These are phyloP conservation scores for Spinacia oleracea DNA, from an alignment of 179 eudicot genomes.

Conservation along the genomic window DNA sequence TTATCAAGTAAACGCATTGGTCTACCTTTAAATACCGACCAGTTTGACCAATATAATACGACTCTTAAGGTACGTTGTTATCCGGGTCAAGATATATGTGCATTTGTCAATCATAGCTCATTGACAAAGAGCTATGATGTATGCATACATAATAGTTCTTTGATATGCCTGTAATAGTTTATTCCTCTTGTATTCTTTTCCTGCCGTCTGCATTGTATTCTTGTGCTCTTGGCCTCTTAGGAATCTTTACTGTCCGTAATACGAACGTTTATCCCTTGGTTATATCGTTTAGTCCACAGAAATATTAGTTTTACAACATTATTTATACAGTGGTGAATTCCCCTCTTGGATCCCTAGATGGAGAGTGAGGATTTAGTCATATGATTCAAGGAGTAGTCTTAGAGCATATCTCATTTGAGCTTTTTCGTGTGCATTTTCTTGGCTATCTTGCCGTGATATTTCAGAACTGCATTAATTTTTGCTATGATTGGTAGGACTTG, in stretches of 20 bases:
- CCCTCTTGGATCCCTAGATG: not conserved
- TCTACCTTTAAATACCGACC: conserved; percentile 37
- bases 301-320: no score
- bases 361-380: not conserved
- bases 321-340: not conserved
- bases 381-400: not conserved
- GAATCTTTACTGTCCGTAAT: not conserved
- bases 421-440: not conserved
- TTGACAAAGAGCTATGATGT: no score
- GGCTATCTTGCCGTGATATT: not conserved
- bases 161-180: no score
- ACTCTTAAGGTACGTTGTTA: conserved; percentile 36
- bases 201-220: no score
- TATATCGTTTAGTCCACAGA: not conserved
- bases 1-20: conserved; percentile 38
- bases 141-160: no score
- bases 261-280: not conserved
- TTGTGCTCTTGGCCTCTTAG: not conserved
- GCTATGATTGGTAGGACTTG: not conserved
- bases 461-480: not conserved
- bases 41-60: conserved; percentile 23
- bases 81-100: conserved; percentile 4
- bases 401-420: not conserved
- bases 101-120: conserved; percentile 8
- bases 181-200: no score